Base-by-base conservation (phyloP, 805 yeast genomes). In the Metschnikowia kofuensis region DNA sequence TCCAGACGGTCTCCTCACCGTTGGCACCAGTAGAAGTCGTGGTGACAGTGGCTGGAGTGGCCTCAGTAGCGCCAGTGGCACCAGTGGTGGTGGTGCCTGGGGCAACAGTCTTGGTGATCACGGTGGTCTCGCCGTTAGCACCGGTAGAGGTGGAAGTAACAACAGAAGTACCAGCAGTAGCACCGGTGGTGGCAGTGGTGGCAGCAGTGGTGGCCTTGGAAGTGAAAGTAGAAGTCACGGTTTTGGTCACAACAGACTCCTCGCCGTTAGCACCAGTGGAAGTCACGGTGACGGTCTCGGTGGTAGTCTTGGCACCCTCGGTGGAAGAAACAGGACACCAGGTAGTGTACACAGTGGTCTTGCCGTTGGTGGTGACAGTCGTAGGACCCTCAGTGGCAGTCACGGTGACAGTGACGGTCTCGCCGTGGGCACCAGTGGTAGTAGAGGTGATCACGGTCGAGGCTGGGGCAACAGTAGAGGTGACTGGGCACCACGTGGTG, bases 401-500 rank as follows among this genome's bases (percentile, higher is more conserved):
- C 26, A 39, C 35, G 42, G 69, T 65, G 51, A 62, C 58, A 35
- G 51, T 40, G 42, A 52, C 52, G 34, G 49, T 51, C 32, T 57
- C 48, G 13, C 39, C 53, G 6, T 48, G 35, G n/a, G 55, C 39
- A 29, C 56, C 58, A 15, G 53, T 37, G 39, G 45, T 28, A 28
- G 47, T 37, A 27, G 49, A 38, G 29, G 56, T 48, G 40, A 43
- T 35, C 30, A 38, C 37, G 13, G 53, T 46, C 38, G 43, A 35
- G 44, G 42, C 56, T 35, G 69, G 62, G 53, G 66, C 55, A 35
- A 52, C 13, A 30, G 56, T 42, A 16, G 36, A 44, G 21, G 66
- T 48, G 35, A 64, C 54, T 50, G 75, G 75, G 50, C 72, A 67
- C 62, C 61, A 69, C 35, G 75, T 70, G 54, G 75, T 67, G 53